These are phyloP conservation scores for Alternaria sp. DNA, from an alignment of 2,329 filamentous ascomycete genomes.

Conservation along the genomic window DNA sequence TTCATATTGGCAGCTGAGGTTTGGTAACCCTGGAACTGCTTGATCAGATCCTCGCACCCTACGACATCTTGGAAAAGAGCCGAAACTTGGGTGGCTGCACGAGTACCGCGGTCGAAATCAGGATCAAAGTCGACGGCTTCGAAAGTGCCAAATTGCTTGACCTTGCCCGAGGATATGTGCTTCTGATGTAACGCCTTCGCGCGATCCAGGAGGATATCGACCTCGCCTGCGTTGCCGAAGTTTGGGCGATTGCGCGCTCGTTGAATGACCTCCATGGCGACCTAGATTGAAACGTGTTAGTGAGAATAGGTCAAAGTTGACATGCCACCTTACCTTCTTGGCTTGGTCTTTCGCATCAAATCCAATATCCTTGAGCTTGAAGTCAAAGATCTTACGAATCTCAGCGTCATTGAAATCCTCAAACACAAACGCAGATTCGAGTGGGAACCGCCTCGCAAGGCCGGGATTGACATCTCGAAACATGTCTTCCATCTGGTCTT, in stretches of 20 bases:
- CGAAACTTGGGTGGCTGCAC: conserved; percentile 52
- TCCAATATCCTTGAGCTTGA: conserved; percentile 66
- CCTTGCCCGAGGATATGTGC: conserved; percentile 43
- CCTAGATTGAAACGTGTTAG: conserved; percentile 3
- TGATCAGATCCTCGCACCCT: conserved; percentile 63
- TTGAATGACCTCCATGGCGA: conserved; percentile 64
- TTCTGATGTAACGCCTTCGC: conserved; percentile 62
- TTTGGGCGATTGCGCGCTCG: conserved; percentile 67
- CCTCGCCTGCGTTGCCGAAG: conserved; percentile 76
- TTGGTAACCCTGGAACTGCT: conserved; percentile 62
- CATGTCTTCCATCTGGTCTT: conserved; percentile 73
- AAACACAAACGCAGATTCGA: conserved; percentile 69
- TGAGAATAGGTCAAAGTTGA: too few species aligned
- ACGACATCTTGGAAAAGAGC: conserved; percentile 65
- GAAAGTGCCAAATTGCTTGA: conserved; percentile 38
- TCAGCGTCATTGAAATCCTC: conserved; percentile 70
- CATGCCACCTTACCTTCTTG: conserved; percentile 34
- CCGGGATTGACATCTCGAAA: conserved; percentile 77
- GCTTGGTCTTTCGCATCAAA: conserved; percentile 61
- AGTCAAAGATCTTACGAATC: conserved; percentile 63
- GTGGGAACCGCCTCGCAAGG: conserved; percentile 68
- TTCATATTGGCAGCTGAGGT: conserved; percentile 60
- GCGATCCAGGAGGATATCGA: conserved; percentile 70
- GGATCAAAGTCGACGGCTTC: conserved; percentile 63
- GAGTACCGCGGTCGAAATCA: conserved; percentile 62